Evolutionary conservation across 2,329 filamentous ascomycete genomes (phyloP), one percentile per base, ranked within the genome.

Genomic region (Trichoderma brevicompactum): DNA sequence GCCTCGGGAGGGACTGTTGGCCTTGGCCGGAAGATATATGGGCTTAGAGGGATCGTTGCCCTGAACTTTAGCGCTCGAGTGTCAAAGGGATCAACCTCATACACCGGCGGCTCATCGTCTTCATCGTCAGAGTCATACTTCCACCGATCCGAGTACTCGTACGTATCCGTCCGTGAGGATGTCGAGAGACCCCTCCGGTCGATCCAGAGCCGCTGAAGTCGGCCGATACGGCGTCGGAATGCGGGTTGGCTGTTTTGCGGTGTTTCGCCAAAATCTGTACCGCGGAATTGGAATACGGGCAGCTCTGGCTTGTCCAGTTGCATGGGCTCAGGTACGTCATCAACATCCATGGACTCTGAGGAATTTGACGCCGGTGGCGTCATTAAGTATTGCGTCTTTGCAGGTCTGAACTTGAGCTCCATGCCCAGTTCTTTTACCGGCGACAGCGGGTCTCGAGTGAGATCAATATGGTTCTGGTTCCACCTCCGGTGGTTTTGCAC

Each of bases 81-180:
- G 70, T 86, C 85, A 70, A 84, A 89, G 43, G 89, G 91, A 74
- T 97, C 92, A 65, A 94, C 84, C 64, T 89, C 85, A 80, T 93
- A 93, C 67, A 88, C 82, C 28, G 89, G 83, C 64, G 89, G 86
- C 65, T 93, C 91, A 60, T 94, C 90, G 53, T 96, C 92, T 69
- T 94, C 92, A 67, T 93, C 92, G 71, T 96, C 92, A 32, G 89
- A 89, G 73, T 96, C 92, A 79, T 92, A 96, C 78, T 93, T 96
- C 85, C 91, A 97, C 67, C 89, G 86, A 74, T 94, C 91, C 32
- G 78, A 80, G 65, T 83, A 78, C 56, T 82, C 75, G 28, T 77
- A 75, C 50, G 75, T 72, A 44, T 83, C 78, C 73, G 76, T 77
- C 75, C 78, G 80, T 74, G 77, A 80, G 66, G 81, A 79, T 59